phyloP scores from a whole-genome alignment of 768 basidiomycete species.

The Holtermannia corniformis region DNA sequence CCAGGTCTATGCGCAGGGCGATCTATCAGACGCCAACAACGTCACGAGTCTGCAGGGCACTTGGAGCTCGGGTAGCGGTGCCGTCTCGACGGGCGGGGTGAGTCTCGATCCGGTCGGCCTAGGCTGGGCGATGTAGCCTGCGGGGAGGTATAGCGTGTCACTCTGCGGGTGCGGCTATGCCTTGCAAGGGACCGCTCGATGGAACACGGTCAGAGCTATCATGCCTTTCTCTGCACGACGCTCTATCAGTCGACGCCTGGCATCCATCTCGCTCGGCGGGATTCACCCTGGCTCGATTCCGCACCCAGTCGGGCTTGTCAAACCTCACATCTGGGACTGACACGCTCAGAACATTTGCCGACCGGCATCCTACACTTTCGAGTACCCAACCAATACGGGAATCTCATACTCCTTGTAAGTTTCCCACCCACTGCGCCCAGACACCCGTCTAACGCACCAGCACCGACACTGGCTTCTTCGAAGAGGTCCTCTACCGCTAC shows the following conservation, averaged over 20 bases:
- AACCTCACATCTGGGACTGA: no score
- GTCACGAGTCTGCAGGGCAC: conserved; percentile 64
- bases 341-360: conserved; percentile 81
- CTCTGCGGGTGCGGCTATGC: background rate
- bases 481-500: conserved; percentile 85
- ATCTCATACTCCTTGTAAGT: conserved; percentile 83
- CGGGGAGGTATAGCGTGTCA: background rate
- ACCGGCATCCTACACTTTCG: conserved; percentile 72
- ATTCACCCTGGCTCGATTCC: no score
- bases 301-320: no score
- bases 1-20: conserved; percentile 19
- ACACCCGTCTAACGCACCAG: conserved; percentile 41
- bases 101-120: conserved; percentile 43
- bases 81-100: conserved; percentile 72
- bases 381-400: conserved; percentile 74
- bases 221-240: no score
- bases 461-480: conserved; percentile 66
- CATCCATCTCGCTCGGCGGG: no score
- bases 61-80: conserved; percentile 71
- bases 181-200: background rate
- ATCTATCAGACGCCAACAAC: conserved; percentile 46
- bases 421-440: background rate
- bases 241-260: no score
- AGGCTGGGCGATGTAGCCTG: background rate
- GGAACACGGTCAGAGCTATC: background rate